Evolutionary conservation across 2,329 filamentous ascomycete species (phyloP), one percentile per base, ranked within the genome.

Genomic region (Venturia carpophila): DNA sequence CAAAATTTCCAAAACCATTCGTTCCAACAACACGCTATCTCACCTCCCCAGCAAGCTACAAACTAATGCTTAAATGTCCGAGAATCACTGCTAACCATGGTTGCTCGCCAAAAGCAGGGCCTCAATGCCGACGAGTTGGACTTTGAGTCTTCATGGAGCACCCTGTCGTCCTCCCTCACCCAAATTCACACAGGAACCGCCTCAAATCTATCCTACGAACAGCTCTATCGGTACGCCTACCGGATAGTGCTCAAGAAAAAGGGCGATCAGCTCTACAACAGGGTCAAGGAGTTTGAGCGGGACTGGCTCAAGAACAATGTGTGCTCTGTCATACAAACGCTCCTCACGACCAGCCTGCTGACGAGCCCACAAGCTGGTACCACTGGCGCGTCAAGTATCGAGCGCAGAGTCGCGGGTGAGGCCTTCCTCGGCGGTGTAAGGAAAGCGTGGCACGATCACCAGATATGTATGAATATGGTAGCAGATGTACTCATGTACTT

Each of bases 401-500:
- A 97, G 77, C 85, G 90, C 65, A 83, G 90, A 60, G 84, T 88
- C 55, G 88, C 89, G 43, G 92, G 92, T 60, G 92, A 96, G 75
- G 87, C 83, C 71, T 95, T 97, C 69, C 77, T 99, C 66, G 85
- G 84, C 65, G 88, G 86, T 0, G 76, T 97, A 17, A 88, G 88
- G 70, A 82, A 87, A 66, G 86, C 87, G 2, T 99, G 92, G 91
- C 86, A 92, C 67, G 89, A 95, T 68, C 92, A 99, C 73, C 90
- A 92, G 73, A 84, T 90, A 65, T 92, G 90, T 56, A 96, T 96
- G 90, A 92, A 91, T 73, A 97, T 97, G 93, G 88, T 91, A 62
- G 92, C 92, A 4, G 94, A 97, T 75, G 91, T 97, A 41, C 82
- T 97, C 63, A 97, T 97, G 92, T 97, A 97, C 73, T 91, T 99